A percentile compares a stretch with the other conserved stretches of the same genome.
These are phyloP conservation scores for Epithele typhae DNA, from an alignment of 768 basidiomycete species.

Conservation along the genomic window DNA sequence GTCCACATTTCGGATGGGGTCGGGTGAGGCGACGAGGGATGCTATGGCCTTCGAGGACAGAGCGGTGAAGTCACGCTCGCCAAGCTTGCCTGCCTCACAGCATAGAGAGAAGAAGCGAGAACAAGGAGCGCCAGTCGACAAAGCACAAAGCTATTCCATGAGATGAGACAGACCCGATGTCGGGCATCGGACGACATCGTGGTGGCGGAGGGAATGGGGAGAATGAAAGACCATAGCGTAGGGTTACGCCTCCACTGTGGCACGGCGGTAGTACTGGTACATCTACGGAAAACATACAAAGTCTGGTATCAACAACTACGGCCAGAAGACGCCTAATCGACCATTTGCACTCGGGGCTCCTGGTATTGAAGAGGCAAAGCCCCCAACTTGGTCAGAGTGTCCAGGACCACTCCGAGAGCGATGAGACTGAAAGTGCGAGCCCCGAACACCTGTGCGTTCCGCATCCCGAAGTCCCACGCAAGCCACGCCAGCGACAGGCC, in stretches of 20 bases:
- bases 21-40: slow-evolving; percentile 47
- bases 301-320: too few species aligned
- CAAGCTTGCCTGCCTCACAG: slow-evolving; percentile 29
- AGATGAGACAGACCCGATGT: neutral
- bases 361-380: slow-evolving; percentile 5
- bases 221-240: slow-evolving; percentile 1
- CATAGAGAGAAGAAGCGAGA: slow-evolving; percentile 14
- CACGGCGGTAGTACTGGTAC: too few species aligned
- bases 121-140: slow-evolving; percentile 1
- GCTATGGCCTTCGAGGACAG: slow-evolving; percentile 50
- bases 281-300: too few species aligned
- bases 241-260: slow-evolving; percentile 5
- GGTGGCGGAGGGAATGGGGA: neutral
- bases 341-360: neutral
- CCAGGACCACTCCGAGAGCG: slow-evolving; percentile 53
- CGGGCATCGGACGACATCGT: slow-evolving; percentile 3
- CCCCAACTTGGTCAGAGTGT: slow-evolving; percentile 46
- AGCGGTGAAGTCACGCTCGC: slow-evolving; percentile 32
- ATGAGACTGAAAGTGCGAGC: slow-evolving; percentile 65
- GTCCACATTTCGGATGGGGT: slow-evolving; percentile 69
- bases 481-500: slow-evolving; percentile 54
- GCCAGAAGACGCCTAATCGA: too few species aligned
- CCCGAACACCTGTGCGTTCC: slow-evolving; percentile 26
- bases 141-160: neutral
- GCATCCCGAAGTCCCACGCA: slow-evolving; percentile 56